phyloP scores from a whole-genome alignment of 768 basidiomycete species.

The Suillus subluteus region DNA sequence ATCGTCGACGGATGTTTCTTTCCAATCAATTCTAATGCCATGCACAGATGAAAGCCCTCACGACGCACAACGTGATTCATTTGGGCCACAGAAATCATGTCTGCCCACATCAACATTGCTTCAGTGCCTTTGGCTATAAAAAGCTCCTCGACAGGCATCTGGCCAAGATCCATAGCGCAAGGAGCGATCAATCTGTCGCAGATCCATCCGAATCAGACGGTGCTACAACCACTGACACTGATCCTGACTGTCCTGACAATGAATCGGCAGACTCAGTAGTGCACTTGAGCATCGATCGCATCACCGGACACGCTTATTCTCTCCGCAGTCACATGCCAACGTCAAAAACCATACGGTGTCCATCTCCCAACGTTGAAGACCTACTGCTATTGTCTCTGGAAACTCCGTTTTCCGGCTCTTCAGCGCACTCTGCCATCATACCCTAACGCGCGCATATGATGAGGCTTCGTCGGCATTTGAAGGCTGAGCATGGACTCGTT shows the following conservation, averaged over 20 bases:
- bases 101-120: conserved; percentile 65
- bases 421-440: conserved; percentile 57
- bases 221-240: conserved; percentile 40
- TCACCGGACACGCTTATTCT: conserved; percentile 70
- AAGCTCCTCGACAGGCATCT: conserved; percentile 82
- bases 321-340: conserved; percentile 42
- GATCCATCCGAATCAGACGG: conserved; percentile 29
- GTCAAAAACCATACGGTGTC: conserved; percentile 56
- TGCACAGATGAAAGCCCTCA: conserved; percentile 75
- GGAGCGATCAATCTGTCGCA: conserved; percentile 9
- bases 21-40: background rate
- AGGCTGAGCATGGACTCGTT: conserved; percentile 63
- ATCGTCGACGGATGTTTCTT: conserved; percentile 12
- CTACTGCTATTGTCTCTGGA: conserved; percentile 24
- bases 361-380: conserved; percentile 55
- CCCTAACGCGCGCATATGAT: conserved; percentile 87
- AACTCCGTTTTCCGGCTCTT: conserved; percentile 16
- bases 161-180: conserved; percentile 49
- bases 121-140: conserved; percentile 78
- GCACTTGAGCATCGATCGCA: conserved; percentile 35
- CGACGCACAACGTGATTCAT: conserved; percentile 73
- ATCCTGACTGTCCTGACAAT: conserved; percentile 33
- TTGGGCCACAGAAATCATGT: conserved; percentile 70
- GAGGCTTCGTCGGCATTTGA: conserved; percentile 72
- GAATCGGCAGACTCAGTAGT: conserved; percentile 17